A percentile compares a stretch with the other conserved stretches of the same genome.
Conservation (phyloP, 2,329 filamentous ascomycete species). For the Aspergillus quadricinctus region DNA sequence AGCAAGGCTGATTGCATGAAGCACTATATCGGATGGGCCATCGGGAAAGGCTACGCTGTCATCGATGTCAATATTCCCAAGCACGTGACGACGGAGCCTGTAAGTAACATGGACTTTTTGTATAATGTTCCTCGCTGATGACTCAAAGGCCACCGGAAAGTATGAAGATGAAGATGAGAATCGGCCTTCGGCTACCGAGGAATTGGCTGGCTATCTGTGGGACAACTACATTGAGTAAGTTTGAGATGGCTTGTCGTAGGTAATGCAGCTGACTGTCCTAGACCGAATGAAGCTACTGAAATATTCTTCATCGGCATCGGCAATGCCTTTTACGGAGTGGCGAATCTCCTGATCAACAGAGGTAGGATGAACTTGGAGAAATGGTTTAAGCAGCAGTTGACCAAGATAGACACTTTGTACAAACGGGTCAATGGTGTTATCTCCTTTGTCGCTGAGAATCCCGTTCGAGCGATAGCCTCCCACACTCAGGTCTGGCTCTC, state of each 20-base stretch:
- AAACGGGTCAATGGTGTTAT: conserved; percentile 66
- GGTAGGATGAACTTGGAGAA: conserved; percentile 45
- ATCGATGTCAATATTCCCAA: conserved; percentile 90
- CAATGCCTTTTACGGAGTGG: conserved; percentile 79
- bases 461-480: conserved; percentile 74
- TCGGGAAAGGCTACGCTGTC: conserved; percentile 70
- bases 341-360: conserved; percentile 73
- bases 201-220: conserved; percentile 84
- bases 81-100: conserved; percentile 63
- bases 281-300: conserved; percentile 63
- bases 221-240: conserved; percentile 85
- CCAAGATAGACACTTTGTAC: conserved; percentile 53
- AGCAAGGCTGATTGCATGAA: conserved; percentile 74
- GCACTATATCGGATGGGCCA: conserved; percentile 80
- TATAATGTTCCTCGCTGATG: conserved; percentile 17
- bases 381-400: conserved; percentile 6
- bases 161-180: conserved; percentile 46
- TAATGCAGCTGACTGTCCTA: conserved; percentile 16
- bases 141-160: conserved; percentile 24
- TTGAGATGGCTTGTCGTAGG: neutral
- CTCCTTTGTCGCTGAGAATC: conserved; percentile 73
- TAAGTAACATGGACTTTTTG: conserved; percentile 29
- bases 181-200: conserved; percentile 57
- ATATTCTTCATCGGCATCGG: conserved; percentile 86
- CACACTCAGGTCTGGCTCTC: conserved; percentile 64